Conservation (phyloP, 768 basidiomycete species). For the Boletellus ananas region DNA sequence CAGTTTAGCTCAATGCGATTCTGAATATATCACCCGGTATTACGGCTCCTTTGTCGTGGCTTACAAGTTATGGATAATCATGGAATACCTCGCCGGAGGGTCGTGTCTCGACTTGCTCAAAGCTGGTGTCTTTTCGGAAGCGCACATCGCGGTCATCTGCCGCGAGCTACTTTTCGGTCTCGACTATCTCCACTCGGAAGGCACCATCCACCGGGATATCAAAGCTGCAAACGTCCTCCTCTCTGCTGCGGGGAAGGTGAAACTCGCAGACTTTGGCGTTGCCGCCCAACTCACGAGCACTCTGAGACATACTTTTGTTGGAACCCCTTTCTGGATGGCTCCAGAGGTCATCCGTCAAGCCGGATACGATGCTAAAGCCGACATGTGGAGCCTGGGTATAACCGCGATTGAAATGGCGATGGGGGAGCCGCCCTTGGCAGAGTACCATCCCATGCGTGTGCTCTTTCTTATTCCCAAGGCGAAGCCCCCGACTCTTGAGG, state of each 20-base stretch:
- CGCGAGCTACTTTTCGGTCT: constrained; percentile 90
- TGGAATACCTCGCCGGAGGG: constrained; percentile 99
- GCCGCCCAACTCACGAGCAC: constrained; percentile 96
- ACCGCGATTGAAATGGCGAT: constrained; percentile 98
- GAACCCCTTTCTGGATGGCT: constrained; percentile 98
- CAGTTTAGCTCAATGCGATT: constrained; percentile 92
- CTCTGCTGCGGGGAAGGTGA: constrained; percentile 88
- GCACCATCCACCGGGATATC: constrained; percentile 98
- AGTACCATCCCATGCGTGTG: constrained; percentile 98
- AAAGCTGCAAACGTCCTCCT: constrained; percentile 96
- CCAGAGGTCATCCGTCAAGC: constrained; percentile 97
- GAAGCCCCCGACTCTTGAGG: constrained; percentile 87
- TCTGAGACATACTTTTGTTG: constrained; percentile 94
- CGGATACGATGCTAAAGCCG: constrained; percentile 93
- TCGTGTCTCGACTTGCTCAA: constrained; percentile 96
- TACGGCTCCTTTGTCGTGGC: constrained; percentile 96
- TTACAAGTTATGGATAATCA: constrained; percentile 98
- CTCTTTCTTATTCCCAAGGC: constrained; percentile 98
- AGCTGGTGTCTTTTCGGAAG: constrained; percentile 84
- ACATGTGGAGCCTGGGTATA: constrained; percentile 98
- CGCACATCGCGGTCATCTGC: constrained; percentile 92
- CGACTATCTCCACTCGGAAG: constrained; percentile 93
- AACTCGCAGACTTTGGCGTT: constrained; percentile 98
- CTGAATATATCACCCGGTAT: constrained; percentile 93
- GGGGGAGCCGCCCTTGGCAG: constrained; percentile 93